These are phyloP conservation scores for Gardenia jasminoides DNA, from an alignment of 257 asterid genomes.

Conservation along the genomic window DNA sequence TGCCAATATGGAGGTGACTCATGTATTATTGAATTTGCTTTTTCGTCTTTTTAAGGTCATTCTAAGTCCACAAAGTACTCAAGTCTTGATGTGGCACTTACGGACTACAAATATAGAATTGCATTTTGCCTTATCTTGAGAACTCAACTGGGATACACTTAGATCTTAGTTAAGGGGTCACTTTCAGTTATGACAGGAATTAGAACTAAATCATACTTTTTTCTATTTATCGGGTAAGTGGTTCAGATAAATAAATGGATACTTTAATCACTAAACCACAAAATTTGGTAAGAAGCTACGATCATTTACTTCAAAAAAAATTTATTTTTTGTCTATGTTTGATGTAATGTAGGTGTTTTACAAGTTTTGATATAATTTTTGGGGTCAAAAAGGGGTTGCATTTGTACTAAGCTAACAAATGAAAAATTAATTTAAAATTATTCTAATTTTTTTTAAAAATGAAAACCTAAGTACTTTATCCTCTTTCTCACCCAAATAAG, in stretches of 20 bases:
- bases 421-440: no score
- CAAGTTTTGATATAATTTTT: neutral
- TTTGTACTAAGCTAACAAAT: no score
- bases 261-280: neutral
- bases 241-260: neutral
- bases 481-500: no score
- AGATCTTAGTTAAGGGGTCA: no score
- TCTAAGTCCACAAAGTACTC: slow-evolving; percentile 30
- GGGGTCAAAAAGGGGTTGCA: slow-evolving; percentile 9
- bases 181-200: no score
- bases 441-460: no score
- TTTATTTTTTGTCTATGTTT: no score
- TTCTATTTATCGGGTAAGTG: no score
- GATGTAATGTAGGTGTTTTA: neutral
- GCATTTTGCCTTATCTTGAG: neutral
- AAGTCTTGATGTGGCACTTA: slow-evolving; percentile 30
- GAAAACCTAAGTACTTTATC: no score
- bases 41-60: slow-evolving; percentile 4
- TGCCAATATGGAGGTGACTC: slow-evolving; percentile 20
- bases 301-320: no score
- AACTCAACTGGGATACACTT: neutral
- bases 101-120: neutral
- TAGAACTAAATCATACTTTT: no score
- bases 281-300: neutral
- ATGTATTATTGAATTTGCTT: slow-evolving; percentile 22